Evolutionary conservation across 192 early-diverging fungal genomes (phyloP).

Genomic region (Podila epicladia): DNA sequence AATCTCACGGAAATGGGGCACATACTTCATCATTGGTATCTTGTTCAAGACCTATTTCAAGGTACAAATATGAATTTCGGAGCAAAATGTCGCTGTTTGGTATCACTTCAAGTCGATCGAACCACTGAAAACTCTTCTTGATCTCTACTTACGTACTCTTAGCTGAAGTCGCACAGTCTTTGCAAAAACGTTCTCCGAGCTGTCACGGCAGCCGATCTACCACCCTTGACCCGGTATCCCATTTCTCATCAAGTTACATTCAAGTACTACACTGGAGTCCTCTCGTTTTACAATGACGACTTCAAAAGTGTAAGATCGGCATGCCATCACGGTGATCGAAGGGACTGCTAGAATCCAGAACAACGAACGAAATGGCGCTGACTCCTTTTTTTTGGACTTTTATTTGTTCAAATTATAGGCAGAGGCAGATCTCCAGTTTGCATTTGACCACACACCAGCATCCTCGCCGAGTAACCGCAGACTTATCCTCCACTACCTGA

Average conservation of each 20-base stretch:
- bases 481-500: constrained; percentile 83
- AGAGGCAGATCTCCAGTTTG: constrained; percentile 46
- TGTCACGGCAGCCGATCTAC: constrained; percentile 77
- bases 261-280: constrained; percentile 86
- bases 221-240: constrained; percentile 78
- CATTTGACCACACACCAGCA: constrained; percentile 51
- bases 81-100: neutral
- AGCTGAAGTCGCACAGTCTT: constrained; percentile 82
- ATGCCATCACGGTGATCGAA: neutral
- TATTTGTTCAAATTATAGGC: constrained; percentile 10
- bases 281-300: constrained; percentile 87
- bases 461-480: constrained; percentile 47
- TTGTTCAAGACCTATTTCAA: constrained; percentile 90
- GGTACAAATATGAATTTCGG: constrained; percentile 60
- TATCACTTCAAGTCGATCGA: neutral
- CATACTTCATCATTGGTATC: constrained; percentile 86
- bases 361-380: neutral
- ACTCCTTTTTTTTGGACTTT: constrained; percentile 1
- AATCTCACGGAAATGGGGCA: constrained; percentile 91
- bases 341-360: neutral
- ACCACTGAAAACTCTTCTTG: neutral
- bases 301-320: constrained; percentile 67
- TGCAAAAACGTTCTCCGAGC: constrained; percentile 86
- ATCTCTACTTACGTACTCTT: neutral
- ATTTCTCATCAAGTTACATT: constrained; percentile 88